Percentiles rank a stretch among this genome's conserved stretches.
These are phyloP conservation scores for Cyclaneusma minus DNA, from an alignment of 2,329 filamentous ascomycete genomes.

Conservation along the genomic window DNA sequence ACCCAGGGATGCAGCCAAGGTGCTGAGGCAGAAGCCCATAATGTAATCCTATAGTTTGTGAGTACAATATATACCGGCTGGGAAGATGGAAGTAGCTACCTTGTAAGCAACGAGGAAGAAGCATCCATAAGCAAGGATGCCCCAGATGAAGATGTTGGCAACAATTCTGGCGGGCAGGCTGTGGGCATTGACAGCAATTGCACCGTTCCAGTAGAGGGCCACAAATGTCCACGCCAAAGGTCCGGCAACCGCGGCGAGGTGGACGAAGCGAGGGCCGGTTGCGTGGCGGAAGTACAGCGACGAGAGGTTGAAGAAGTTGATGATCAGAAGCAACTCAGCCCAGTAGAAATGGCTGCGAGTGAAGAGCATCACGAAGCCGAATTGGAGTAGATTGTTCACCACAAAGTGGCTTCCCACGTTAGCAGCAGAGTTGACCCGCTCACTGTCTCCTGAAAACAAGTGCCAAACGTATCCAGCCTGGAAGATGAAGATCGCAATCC, in stretches of 20 bases:
- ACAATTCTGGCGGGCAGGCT: conserved; percentile 59
- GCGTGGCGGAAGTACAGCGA: conserved; percentile 69
- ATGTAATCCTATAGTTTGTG: conserved; percentile 38
- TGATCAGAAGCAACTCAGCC: conserved; percentile 58
- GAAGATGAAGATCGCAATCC: conserved; percentile 57
- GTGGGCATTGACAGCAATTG: conserved; percentile 59
- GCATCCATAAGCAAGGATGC: conserved; percentile 57
- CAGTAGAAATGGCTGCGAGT: conserved; percentile 59
- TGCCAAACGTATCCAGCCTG: conserved; percentile 64
- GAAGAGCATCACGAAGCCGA: conserved; percentile 73
- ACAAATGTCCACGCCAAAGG: conserved; percentile 79
- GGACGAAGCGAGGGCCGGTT: conserved; percentile 57
- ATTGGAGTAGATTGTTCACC: conserved; percentile 68
- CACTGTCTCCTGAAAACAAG: conserved; percentile 53
- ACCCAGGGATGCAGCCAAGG: conserved; percentile 59
- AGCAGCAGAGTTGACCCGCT: conserved; percentile 51
- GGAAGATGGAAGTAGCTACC: too few species aligned
- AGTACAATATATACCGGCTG: conserved; percentile 9
- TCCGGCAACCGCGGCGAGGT: conserved; percentile 58
- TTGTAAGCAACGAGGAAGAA: conserved; percentile 65
- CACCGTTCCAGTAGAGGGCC: conserved; percentile 79
- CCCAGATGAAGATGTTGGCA: conserved; percentile 81
- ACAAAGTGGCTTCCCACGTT: conserved; percentile 77
- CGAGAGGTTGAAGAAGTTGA: conserved; percentile 72
- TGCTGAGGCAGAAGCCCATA: conserved; percentile 64